These are phyloP conservation scores for Nitzschia sp. DNA, from an alignment of 108 stramenopile genomes.

Conservation along the genomic window DNA sequence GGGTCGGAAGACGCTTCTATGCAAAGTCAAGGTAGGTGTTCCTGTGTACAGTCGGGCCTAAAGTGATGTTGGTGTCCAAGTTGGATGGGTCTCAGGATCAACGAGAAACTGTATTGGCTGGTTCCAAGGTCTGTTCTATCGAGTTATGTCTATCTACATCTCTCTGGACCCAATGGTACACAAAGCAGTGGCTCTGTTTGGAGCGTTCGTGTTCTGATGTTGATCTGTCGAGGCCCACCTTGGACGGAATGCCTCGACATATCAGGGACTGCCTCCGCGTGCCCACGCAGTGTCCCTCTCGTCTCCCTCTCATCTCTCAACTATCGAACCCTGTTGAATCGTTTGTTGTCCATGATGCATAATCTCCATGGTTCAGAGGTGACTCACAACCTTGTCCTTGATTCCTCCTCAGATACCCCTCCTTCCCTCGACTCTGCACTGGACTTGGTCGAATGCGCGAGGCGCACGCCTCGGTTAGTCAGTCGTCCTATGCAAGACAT, in stretches of 20 bases:
- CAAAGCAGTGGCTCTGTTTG: too few species aligned
- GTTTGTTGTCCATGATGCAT: background rate
- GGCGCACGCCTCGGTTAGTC: background rate
- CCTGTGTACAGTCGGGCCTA: too few species aligned
- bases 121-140: too few species aligned
- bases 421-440: background rate
- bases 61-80: background rate
- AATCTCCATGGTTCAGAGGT: too few species aligned
- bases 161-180: background rate
- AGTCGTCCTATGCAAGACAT: background rate
- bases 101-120: background rate
- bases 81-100: background rate
- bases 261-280: too few species aligned
- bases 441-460: slow-evolving; percentile 8
- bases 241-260: too few species aligned
- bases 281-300: background rate
- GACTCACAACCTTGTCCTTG: background rate
- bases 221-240: too few species aligned
- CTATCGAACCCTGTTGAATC: too few species aligned
- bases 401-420: background rate
- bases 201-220: too few species aligned
- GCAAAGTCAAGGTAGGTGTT: too few species aligned
- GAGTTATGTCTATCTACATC: too few species aligned
- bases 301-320: background rate
- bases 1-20: slow-evolving; percentile 7